These are phyloP conservation scores for Camillea tinctor DNA, from an alignment of 2,329 filamentous ascomycete genomes.

Conservation along the genomic window DNA sequence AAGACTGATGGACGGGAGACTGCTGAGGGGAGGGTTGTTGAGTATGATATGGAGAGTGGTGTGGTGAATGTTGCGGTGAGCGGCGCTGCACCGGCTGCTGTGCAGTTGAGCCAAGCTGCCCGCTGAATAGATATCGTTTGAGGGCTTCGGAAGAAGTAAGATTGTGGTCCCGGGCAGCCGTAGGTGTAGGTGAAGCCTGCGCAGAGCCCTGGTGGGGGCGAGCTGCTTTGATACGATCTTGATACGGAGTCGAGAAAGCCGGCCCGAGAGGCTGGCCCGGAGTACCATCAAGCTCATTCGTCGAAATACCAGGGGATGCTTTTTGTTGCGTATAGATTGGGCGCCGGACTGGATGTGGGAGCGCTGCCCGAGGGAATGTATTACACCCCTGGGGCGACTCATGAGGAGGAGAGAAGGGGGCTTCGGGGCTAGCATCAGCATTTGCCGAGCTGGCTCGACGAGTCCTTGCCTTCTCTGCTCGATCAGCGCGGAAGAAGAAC, in stretches of 20 bases:
- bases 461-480: slow-evolving; percentile 68
- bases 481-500: slow-evolving; percentile 84
- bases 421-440: slow-evolving; percentile 35
- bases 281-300: slow-evolving; percentile 66
- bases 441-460: slow-evolving; percentile 52
- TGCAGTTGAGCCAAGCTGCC: slow-evolving; percentile 26
- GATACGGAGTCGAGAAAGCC: slow-evolving; percentile 66
- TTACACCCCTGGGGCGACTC: slow-evolving; percentile 37
- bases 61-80: slow-evolving; percentile 12
- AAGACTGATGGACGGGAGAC: not conserved
- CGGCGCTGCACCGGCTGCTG: slow-evolving; percentile 7
- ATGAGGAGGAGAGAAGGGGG: slow-evolving; percentile 53
- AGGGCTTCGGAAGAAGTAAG: slow-evolving; percentile 48
- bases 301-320: slow-evolving; percentile 57
- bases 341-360: slow-evolving; percentile 29
- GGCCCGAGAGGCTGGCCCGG: slow-evolving; percentile 57
- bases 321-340: slow-evolving; percentile 40
- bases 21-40: slow-evolving; percentile 9
- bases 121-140: slow-evolving; percentile 56
- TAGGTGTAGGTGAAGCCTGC: slow-evolving; percentile 23
- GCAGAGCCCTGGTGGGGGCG: slow-evolving; percentile 33
- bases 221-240: slow-evolving; percentile 59
- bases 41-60: slow-evolving; percentile 10
- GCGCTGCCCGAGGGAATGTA: slow-evolving; percentile 34
- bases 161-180: slow-evolving; percentile 12